Evolutionary conservation across 345 rosid species (phyloP), one percentile per base, ranked within the genome.

Genomic region (Melaleuca quinquenervia): DNA sequence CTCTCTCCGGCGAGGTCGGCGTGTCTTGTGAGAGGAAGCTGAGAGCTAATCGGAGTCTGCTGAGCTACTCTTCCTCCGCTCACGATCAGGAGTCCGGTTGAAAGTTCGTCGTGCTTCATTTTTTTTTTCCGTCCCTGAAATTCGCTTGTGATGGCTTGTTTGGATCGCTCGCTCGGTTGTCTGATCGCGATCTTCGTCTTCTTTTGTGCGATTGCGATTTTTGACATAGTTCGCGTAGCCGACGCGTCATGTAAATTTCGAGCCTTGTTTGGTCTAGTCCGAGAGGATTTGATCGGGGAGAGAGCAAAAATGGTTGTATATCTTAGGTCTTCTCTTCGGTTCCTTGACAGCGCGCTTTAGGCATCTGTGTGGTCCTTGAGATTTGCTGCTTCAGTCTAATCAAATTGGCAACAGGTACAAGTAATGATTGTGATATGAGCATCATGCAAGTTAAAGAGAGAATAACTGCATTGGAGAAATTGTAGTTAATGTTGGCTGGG

Each of bases 141-240:
- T 87, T 93, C 50, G 83, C 82, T 48, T 88, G 85, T 70, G 82
- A 62, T 82, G 51, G 80, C 80, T 70, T 70, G 48, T 20, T 70
- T 36, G 48, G 14, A 70, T 70, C 78, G 11, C 24, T 70, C 22
- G 45, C 3, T 70, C 1, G 78, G 3, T 70, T 8, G 3, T 36
- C 36, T 36, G 48, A 36, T 36, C 80, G 80, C 48, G 80, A 36
- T 70, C 80, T 36, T 70, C 48, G 36, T 70, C 48, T 29, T 56
- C 54, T 52, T 52, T 56, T 11, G 26, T 70, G 24, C 36, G 78
- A 5, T 60, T 70, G 80, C 45, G 2, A 36, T 70, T 70, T 8
- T 36, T 7, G 48, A 21, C 80, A 7, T 11, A 9, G 80, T 70
- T 70, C 1, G 80, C 80, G 26, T 64, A 41, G 78, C 80, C 80